Conservation (phyloP, 331 rosid genomes). For the Erythrophleum ivorense region DNA sequence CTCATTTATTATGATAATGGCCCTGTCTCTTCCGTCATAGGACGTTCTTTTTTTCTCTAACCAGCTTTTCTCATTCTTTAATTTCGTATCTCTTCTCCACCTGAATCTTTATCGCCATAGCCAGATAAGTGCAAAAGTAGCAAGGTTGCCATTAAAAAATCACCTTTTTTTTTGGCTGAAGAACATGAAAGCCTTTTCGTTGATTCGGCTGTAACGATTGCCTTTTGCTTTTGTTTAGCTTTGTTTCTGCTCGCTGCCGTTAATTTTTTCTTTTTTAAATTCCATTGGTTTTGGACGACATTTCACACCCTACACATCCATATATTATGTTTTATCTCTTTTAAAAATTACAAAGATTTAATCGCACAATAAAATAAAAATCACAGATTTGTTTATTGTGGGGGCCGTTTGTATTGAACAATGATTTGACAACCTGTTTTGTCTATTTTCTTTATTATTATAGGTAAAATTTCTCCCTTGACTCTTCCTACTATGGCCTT, state of each 20-base stretch:
- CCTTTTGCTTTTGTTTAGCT: background rate
- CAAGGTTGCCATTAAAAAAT: background rate
- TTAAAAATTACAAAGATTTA: background rate
- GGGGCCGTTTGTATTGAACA: background rate
- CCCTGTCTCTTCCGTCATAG: background rate
- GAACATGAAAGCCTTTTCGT: background rate
- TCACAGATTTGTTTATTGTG: background rate
- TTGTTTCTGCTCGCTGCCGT: background rate
- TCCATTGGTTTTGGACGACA: background rate
- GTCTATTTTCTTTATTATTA: background rate
- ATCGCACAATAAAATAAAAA: background rate
- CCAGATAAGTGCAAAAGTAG: background rate
- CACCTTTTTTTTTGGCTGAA: background rate
- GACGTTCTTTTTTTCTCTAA: background rate
- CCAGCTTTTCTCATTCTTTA: background rate
- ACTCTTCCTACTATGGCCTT: background rate
- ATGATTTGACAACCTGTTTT: slow-evolving; percentile 22
- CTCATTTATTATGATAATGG: background rate
- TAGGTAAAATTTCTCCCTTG: background rate
- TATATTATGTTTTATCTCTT: background rate
- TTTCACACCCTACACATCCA: background rate
- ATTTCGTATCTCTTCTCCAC: background rate
- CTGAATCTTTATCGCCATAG: background rate
- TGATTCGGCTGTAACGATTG: too few species aligned
- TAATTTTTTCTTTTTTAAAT: background rate